These are phyloP conservation scores for Ophiostoma montium DNA, from an alignment of 2,329 filamentous ascomycete genomes.

Conservation along the genomic window DNA sequence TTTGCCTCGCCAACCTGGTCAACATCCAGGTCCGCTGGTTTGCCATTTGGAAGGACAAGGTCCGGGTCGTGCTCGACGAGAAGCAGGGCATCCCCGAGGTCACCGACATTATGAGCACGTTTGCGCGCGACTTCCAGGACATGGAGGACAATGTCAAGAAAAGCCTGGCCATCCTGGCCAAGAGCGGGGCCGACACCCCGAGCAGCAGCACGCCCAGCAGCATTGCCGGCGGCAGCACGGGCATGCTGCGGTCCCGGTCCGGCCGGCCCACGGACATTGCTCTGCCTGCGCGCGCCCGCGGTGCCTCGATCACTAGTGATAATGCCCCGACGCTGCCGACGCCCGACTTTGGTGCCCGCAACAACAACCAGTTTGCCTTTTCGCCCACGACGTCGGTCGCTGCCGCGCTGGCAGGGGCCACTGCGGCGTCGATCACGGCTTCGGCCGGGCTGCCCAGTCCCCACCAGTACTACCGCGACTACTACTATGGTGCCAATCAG, in stretches of 20 bases:
- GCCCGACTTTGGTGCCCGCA: slow-evolving; percentile 50
- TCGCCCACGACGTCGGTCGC: slow-evolving; percentile 27
- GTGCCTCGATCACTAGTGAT: slow-evolving; percentile 49
- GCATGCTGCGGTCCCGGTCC: slow-evolving; percentile 31
- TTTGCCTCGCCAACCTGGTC: slow-evolving; percentile 71
- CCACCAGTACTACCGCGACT: slow-evolving; percentile 37
- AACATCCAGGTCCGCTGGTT: slow-evolving; percentile 77
- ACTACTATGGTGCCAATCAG: slow-evolving; percentile 32
- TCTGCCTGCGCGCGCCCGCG: slow-evolving; percentile 29
- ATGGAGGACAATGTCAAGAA: slow-evolving; percentile 54
- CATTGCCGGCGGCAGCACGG: not conserved
- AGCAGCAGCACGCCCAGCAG: slow-evolving; percentile 16
- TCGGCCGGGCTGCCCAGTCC: slow-evolving; percentile 25
- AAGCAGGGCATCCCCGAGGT: slow-evolving; percentile 47
- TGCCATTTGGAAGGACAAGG: slow-evolving; percentile 68
- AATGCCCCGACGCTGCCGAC: slow-evolving; percentile 47
- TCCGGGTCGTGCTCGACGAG: slow-evolving; percentile 58
- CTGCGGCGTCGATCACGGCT: not conserved
- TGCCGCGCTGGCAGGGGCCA: not conserved
- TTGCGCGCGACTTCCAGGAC: slow-evolving; percentile 64
- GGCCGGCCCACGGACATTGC: slow-evolving; percentile 31
- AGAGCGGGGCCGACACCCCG: slow-evolving; percentile 41
- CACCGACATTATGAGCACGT: slow-evolving; percentile 60
- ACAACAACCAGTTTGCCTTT: slow-evolving; percentile 52
- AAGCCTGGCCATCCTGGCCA: slow-evolving; percentile 66